phyloP scores from a whole-genome alignment of 2,329 filamentous ascomycete species.

The Penicillium hordei region DNA sequence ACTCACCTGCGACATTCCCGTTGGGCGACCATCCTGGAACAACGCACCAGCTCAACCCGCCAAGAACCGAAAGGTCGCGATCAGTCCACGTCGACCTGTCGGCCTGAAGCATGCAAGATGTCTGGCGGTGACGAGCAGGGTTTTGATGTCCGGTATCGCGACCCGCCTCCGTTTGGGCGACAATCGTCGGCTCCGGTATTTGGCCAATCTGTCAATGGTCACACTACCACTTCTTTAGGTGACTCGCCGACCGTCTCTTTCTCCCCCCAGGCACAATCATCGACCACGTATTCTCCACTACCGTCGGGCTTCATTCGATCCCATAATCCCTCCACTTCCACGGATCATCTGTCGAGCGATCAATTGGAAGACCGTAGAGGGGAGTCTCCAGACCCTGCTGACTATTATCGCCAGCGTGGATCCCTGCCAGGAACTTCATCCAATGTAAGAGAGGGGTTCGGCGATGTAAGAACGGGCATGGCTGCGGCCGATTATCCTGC shows the following conservation, averaged over 20 bases:
- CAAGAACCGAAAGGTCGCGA: slow-evolving; percentile 30
- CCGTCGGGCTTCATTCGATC: slow-evolving; percentile 21
- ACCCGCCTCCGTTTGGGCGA: slow-evolving; percentile 32
- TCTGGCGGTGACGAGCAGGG: slow-evolving; percentile 45
- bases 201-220: slow-evolving; percentile 13
- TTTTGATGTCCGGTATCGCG: slow-evolving; percentile 36
- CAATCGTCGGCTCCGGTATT: slow-evolving; percentile 31
- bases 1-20: slow-evolving; percentile 36
- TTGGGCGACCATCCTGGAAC: slow-evolving; percentile 39
- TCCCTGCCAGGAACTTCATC: slow-evolving; percentile 32
- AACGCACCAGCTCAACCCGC: slow-evolving; percentile 39
- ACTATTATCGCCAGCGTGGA: slow-evolving; percentile 51
- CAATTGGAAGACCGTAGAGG: slow-evolving; percentile 14
- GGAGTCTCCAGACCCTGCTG: slow-evolving; percentile 49
- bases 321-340: slow-evolving; percentile 11
- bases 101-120: slow-evolving; percentile 43
- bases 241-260: slow-evolving; percentile 29
- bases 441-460: slow-evolving; percentile 25
- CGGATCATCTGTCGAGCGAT: slow-evolving; percentile 24
- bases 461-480: slow-evolving; percentile 21
- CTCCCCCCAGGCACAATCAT: slow-evolving; percentile 21
- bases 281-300: slow-evolving; percentile 30
- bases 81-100: slow-evolving; percentile 32
- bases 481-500: slow-evolving; percentile 20
- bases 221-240: slow-evolving; percentile 25